Conservation (phyloP, 2,329 filamentous ascomycete genomes). For the Ceratocystis destructans region DNA sequence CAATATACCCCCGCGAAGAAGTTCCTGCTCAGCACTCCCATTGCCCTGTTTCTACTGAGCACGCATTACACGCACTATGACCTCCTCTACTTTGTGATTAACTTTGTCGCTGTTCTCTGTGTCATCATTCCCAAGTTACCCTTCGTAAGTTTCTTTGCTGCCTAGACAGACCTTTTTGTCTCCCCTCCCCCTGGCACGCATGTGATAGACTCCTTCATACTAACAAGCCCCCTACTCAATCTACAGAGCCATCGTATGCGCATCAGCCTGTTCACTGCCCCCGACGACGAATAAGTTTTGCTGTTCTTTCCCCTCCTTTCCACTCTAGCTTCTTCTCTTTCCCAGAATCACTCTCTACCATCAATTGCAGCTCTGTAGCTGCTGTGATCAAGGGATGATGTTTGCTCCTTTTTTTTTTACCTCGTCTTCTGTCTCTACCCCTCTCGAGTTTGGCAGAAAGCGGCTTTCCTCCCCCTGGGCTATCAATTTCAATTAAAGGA, state of each 20-base stretch:
- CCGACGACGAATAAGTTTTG: slow-evolving; percentile 32
- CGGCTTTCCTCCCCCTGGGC: not conserved
- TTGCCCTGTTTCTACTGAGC: slow-evolving; percentile 86
- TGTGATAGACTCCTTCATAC: not conserved
- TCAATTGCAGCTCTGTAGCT: not conserved
- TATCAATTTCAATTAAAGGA: slow-evolving; percentile 8
- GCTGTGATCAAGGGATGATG: not conserved
- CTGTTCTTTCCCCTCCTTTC: not conserved
- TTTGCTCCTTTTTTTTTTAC: not conserved
- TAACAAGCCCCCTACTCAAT: slow-evolving; percentile 17
- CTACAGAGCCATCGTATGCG: slow-evolving; percentile 64
- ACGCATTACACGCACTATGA: slow-evolving; percentile 99
- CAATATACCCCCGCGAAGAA: slow-evolving; percentile 99
- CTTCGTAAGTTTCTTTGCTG: slow-evolving; percentile 53
- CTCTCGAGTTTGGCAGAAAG: not conserved
- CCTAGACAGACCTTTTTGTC: not conserved
- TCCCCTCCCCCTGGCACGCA: not conserved
- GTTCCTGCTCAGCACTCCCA: slow-evolving; percentile 87
- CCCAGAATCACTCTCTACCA: not conserved
- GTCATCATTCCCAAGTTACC: slow-evolving; percentile 96
- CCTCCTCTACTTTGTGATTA: slow-evolving; percentile 91
- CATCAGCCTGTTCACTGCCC: slow-evolving; percentile 58
- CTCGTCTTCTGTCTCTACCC: not conserved
- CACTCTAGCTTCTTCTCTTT: not conserved
- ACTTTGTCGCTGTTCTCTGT: slow-evolving; percentile 79